These are phyloP conservation scores for Pneumocystis murina DNA, from an alignment of 1,139 yeast genomes.

Conservation along the genomic window DNA sequence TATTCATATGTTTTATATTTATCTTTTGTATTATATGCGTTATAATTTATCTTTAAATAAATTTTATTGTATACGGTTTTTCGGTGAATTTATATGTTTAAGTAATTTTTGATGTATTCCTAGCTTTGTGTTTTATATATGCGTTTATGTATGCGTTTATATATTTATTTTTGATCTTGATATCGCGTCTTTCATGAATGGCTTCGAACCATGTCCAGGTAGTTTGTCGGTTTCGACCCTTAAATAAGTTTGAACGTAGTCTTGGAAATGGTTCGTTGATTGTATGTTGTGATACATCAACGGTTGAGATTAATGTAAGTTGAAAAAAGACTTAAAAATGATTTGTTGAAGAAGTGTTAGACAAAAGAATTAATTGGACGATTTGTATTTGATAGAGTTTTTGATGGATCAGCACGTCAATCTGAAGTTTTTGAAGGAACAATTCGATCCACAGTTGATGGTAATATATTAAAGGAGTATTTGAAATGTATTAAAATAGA, in stretches of 20 bases:
- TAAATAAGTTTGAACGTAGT: slow-evolving; percentile 26
- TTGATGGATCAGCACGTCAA: slow-evolving; percentile 38
- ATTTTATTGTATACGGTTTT: too few species aligned
- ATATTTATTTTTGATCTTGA: too few species aligned
- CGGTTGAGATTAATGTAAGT: slow-evolving; percentile 15
- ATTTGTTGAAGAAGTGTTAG: not conserved
- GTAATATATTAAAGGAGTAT: slow-evolving; percentile 5
- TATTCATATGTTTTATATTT: too few species aligned
- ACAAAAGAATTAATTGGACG: slow-evolving; percentile 25
- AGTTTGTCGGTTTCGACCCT: slow-evolving; percentile 46
- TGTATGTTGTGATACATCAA: slow-evolving; percentile 23
- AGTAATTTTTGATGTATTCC: too few species aligned
- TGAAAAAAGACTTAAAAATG: not conserved
- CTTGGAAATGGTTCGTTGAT: slow-evolving; percentile 18
- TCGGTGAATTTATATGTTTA: too few species aligned
- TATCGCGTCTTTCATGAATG: not conserved
- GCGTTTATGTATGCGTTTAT: too few species aligned
- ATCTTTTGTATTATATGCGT: too few species aligned
- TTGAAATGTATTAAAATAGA: not conserved
- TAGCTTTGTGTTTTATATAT: too few species aligned
- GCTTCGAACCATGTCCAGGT: slow-evolving; percentile 24
- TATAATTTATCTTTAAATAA: too few species aligned
- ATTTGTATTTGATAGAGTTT: slow-evolving; percentile 57
- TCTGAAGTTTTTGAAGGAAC: slow-evolving; percentile 49
- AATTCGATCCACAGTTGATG: slow-evolving; percentile 41